These are phyloP conservation scores for Chenopodium quinoa DNA, from an alignment of 148 eudicot genomes.

Conservation along the genomic window DNA sequence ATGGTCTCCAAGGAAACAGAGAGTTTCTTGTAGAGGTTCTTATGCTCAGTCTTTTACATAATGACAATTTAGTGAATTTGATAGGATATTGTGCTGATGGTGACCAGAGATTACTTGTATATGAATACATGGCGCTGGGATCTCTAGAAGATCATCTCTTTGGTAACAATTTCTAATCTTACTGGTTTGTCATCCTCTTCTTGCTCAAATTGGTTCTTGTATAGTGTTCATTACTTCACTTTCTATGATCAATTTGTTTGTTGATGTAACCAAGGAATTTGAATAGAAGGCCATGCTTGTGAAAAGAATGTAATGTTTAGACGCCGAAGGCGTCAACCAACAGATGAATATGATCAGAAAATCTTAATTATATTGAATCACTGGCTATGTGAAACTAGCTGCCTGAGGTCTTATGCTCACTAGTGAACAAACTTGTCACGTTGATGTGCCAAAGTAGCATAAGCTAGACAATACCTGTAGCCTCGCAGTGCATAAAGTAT, in stretches of 20 bases:
- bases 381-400: conserved; percentile 6
- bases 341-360: neutral
- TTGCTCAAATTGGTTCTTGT: neutral
- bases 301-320: neutral
- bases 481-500: neutral
- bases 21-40: conserved; percentile 96
- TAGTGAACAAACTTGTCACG: neutral
- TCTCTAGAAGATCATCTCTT: conserved; percentile 94
- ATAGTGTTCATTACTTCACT: neutral
- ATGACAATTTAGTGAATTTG: conserved; percentile 72
- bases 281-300: conserved; percentile 7
- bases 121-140: conserved; percentile 89
- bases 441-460: neutral
- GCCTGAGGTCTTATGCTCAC: neutral
- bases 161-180: conserved; percentile 44
- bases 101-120: conserved; percentile 95
- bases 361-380: neutral
- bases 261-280: neutral
- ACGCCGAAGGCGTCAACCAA: neutral
- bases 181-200: neutral
- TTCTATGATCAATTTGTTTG: neutral
- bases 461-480: neutral
- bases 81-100: conserved; percentile 96
- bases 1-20: conserved; percentile 95
- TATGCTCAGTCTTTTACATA: conserved; percentile 94